Conservation (phyloP, 371 early-diverging fungal species). For the Mortierella polycephala region DNA sequence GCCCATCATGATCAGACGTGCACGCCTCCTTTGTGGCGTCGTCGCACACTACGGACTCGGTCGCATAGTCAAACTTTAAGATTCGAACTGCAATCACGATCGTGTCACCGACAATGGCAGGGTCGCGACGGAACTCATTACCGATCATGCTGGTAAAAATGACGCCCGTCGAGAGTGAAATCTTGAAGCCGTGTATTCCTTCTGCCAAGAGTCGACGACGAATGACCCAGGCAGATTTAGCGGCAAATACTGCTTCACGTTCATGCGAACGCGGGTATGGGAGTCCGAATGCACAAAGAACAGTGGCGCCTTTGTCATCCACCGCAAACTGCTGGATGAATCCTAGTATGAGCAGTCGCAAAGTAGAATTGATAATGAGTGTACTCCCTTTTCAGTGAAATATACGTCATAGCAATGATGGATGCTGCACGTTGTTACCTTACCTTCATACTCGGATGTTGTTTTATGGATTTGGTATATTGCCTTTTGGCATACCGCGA, state of each 20-base stretch:
- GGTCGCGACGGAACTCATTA: constrained; percentile 68
- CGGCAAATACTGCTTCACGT: constrained; percentile 70
- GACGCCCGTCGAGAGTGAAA: constrained; percentile 66
- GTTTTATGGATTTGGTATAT: constrained; percentile 53
- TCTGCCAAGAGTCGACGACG: constrained; percentile 53
- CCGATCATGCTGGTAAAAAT: constrained; percentile 68
- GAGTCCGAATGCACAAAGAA: constrained; percentile 67
- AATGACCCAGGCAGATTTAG: constrained; percentile 65
- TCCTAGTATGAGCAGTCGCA: constrained; percentile 21
- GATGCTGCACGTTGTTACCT: background rate
- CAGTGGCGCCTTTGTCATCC: constrained; percentile 72
- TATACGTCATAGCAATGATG: background rate
- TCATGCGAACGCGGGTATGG: constrained; percentile 70
- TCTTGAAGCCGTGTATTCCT: constrained; percentile 59
- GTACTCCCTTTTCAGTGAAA: background rate
- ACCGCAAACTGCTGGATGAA: constrained; percentile 72
- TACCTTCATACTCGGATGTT: constrained; percentile 65
- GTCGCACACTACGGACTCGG: constrained; percentile 63
- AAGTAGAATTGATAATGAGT: background rate
- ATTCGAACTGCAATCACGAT: constrained; percentile 71
- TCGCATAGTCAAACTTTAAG: constrained; percentile 66
- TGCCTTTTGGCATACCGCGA: constrained; percentile 59
- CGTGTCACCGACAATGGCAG: constrained; percentile 70
- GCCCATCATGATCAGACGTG: constrained; percentile 57
- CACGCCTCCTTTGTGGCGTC: constrained; percentile 59